Evolutionary conservation across 768 basidiomycete genomes (phyloP), one percentile per base, ranked within the genome.

Genomic region (Tylopilus cervinicoccineus): DNA sequence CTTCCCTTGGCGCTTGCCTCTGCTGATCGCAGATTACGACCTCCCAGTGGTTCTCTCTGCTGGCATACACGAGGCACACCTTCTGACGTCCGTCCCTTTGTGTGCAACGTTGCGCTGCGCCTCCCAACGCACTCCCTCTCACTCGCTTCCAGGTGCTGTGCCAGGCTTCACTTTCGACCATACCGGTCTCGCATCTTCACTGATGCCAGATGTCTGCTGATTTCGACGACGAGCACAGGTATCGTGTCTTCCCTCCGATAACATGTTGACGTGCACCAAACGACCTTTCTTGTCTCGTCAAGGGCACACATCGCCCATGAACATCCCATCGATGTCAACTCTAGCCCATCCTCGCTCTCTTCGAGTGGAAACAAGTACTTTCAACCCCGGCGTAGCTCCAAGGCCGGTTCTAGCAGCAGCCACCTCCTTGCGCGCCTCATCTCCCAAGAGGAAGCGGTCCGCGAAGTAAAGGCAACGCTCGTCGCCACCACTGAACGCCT

Each of bases 271-370:
- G 6, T 23, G 9, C 17, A 22, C 33, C 40, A 7, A 19, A 48
- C 36, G 16, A 34, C 12, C 22, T n/a, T 7, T 38, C 28, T 36
- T 11, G 8, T 12, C 12, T 20, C 34, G 27, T 19, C 27, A 42
- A 66, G 65, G 56, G 55, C 51, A 5, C 46, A 50, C 14, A 51
- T 64, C 1, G 62, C 64, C 34, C 65, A 62, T 9, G 51, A 60
- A 27, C 64, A 62, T 11, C 66, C 65, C 24, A 54, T 45, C 17
- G 66, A 66, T 53, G 51, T 68, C 52, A 62, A 67, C 36, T 68
- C 65, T 4, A 50, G 43, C 16, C 48, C 56, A 31, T 68, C 65
- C 17, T 68, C 65, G 2, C 55, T 58, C 1, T 61, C 60, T 2
- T 66, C 54, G n/a, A 45, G 38, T 1, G 22, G 37, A 10, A 64